Base-by-base conservation (phyloP, 495 filamentous ascomycete genomes). In the Talaromyces nanjingensis region DNA sequence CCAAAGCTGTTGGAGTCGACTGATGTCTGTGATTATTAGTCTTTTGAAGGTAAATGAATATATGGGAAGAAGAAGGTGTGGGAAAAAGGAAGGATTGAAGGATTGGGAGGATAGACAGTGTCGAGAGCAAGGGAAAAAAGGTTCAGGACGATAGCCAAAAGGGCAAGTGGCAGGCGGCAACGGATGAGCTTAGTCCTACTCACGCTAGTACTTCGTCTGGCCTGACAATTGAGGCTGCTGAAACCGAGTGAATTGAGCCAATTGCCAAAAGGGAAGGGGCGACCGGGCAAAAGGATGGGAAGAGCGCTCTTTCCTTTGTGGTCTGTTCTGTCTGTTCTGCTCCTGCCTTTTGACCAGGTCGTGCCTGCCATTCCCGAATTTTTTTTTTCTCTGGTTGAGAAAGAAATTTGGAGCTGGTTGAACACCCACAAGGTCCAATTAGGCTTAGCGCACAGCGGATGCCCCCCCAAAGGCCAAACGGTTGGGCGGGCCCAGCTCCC, bases 401-500 rank as follows among this genome's bases (percentile, higher is more conserved):
- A 65, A 62, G 59, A 69, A 61, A 34, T 63, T 57, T 58, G 20
- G 69, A 66, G 65, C 67, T 72, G 72, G 72, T 74, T 74, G 72
- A 72, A 72, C 62, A 63, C 31, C 66, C 65, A 67, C 58, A 63
- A 60, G 60, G 54, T 69, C 70, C 39, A 47, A 73, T 70, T 39
- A 31, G 71, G 72, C 64, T 65, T 71, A 68, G 71, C 64, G 67
- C 61, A 59, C 42, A 47, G 49, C 54, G 65, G 64, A 63, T 49
- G 66, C 47, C 67, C 66, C 72, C 72, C 72, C 72, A 74, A 74
- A 71, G 64, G 59, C 68, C 68, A 61, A 74, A 74, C 68, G 72
- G 72, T 74, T 74, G 72, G 72, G 72, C 71, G 71, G 72, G 68
- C 29, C 37, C 56, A 37, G 52, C 52, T 24, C 4, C n/a, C 18